Conservation (phyloP, 805 yeast species). For the Candida patagonica region DNA sequence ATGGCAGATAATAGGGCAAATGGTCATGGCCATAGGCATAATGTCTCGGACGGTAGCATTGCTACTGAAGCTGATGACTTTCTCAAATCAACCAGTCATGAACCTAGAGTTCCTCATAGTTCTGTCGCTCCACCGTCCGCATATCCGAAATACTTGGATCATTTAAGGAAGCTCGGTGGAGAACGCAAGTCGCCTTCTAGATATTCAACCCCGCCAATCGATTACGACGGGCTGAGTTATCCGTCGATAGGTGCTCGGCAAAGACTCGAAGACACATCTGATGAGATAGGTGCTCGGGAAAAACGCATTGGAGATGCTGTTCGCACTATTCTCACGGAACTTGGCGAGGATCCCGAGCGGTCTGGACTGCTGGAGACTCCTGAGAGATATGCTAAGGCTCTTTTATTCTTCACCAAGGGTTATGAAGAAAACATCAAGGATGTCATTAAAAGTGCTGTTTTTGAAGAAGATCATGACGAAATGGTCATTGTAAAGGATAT, state of each 20-base stretch:
- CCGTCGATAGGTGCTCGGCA: constrained; percentile 78
- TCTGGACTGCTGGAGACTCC: constrained; percentile 94
- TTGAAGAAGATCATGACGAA: constrained; percentile 97
- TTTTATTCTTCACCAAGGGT: constrained; percentile 92
- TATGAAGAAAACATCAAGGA: constrained; percentile 90
- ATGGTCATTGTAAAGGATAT: constrained; percentile 97
- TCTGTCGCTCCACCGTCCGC: constrained; percentile 14
- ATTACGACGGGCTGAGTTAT: constrained; percentile 88
- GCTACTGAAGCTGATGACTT: no score
- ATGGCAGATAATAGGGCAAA: no score
- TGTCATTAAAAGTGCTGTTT: constrained; percentile 89
- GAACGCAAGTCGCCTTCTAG: constrained; percentile 53
- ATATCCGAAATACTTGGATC: constrained; percentile 19
- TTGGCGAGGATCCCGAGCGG: constrained; percentile 84
- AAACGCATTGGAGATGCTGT: constrained; percentile 79
- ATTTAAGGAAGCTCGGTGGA: constrained; percentile 13
- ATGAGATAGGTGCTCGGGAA: constrained; percentile 59
- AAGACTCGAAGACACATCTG: constrained; percentile 60
- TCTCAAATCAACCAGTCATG: no score
- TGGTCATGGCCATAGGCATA: neutral
- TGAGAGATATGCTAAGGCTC: constrained; percentile 90
- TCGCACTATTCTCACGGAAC: constrained; percentile 54
- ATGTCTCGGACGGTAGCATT: neutral
- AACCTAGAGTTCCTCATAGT: constrained; percentile 12
- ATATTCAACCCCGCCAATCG: constrained; percentile 79